A percentile compares a stretch with the other conserved stretches of the same genome.
Conservation (phyloP, 2,329 filamentous ascomycete genomes). For the Helicocarpus griseus region DNA sequence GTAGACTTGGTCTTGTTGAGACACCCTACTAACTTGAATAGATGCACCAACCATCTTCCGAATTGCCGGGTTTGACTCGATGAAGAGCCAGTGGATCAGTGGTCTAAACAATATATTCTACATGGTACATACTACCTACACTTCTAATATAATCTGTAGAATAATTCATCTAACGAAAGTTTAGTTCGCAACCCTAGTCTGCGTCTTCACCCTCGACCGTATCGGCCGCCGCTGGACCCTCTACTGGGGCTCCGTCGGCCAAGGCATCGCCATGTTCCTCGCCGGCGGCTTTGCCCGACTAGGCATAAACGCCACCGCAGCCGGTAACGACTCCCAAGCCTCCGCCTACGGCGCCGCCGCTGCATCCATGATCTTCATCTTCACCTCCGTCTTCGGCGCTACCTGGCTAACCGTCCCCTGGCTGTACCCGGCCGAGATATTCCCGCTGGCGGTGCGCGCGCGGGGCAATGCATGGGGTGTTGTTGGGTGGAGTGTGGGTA, state of each 20-base stretch:
- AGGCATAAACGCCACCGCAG: constrained; percentile 40
- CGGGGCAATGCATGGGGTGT: constrained; percentile 70
- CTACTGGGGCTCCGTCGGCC: constrained; percentile 57
- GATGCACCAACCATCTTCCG: constrained; percentile 50
- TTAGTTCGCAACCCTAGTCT: constrained; percentile 57
- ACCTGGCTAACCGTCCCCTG: constrained; percentile 52
- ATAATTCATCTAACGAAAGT: too few species aligned
- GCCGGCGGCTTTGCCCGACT: constrained; percentile 53
- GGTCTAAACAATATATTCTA: constrained; percentile 49
- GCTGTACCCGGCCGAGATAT: constrained; percentile 59
- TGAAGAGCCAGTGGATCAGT: constrained; percentile 55
- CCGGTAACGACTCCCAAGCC: constrained; percentile 37
- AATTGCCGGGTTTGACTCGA: constrained; percentile 54
- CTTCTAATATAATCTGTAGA: too few species aligned
- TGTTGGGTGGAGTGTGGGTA: constrained; percentile 66
- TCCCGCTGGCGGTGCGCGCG: constrained; percentile 56
- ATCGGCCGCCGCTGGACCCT: constrained; percentile 61
- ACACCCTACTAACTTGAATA: too few species aligned
- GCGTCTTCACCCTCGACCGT: constrained; percentile 59
- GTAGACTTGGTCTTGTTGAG: too few species aligned
- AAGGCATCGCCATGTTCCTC: constrained; percentile 58
- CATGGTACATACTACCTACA: constrained; percentile 38
- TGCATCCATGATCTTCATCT: constrained; percentile 61
- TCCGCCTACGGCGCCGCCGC: constrained; percentile 53
- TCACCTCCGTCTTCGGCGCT: constrained; percentile 55